Percentiles rank a stretch among this genome's conserved stretches.
Conservation (phyloP, 495 filamentous ascomycete genomes). For the Xylaria grammica region DNA sequence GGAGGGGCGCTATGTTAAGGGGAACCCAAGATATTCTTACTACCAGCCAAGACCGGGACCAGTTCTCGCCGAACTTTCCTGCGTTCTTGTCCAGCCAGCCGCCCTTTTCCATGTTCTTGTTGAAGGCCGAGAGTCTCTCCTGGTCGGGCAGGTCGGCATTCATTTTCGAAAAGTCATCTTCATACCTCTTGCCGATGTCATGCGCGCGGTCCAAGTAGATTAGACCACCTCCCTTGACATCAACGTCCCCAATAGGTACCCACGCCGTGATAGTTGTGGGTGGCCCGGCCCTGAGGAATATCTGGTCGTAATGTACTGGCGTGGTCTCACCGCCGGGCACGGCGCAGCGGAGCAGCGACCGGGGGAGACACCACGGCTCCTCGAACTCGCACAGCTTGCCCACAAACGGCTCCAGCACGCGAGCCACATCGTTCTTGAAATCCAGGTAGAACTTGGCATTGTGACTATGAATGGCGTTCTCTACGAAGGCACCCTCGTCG, state of each 20-base stretch:
- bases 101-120: conserved; percentile 61
- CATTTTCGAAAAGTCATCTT: conserved; percentile 53
- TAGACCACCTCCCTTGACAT: conserved; percentile 61
- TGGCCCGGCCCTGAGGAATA: conserved; percentile 65
- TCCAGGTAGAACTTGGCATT: conserved; percentile 30
- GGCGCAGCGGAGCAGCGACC: conserved; percentile 59
- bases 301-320: conserved; percentile 70
- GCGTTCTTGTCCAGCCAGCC: conserved; percentile 45
- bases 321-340: conserved; percentile 63
- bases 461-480: conserved; percentile 32
- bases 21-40: too few relatives aligned
- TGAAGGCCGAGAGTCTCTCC: conserved; percentile 60
- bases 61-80: conserved; percentile 43
- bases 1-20: too few relatives aligned
- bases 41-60: conserved; percentile 29
- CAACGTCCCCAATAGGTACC: conserved; percentile 68
- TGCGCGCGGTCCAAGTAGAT: conserved; percentile 63
- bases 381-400: background rate
- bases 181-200: conserved; percentile 44
- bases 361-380: conserved; percentile 41
- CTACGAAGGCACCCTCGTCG: conserved; percentile 20
- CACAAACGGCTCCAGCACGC: conserved; percentile 5
- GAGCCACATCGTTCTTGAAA: conserved; percentile 18
- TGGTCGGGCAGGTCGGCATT: conserved; percentile 53
- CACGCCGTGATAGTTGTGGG: conserved; percentile 65